Evolutionary conservation across 768 basidiomycete species (phyloP).

Genomic region (Thelephora aurantiotincta): DNA sequence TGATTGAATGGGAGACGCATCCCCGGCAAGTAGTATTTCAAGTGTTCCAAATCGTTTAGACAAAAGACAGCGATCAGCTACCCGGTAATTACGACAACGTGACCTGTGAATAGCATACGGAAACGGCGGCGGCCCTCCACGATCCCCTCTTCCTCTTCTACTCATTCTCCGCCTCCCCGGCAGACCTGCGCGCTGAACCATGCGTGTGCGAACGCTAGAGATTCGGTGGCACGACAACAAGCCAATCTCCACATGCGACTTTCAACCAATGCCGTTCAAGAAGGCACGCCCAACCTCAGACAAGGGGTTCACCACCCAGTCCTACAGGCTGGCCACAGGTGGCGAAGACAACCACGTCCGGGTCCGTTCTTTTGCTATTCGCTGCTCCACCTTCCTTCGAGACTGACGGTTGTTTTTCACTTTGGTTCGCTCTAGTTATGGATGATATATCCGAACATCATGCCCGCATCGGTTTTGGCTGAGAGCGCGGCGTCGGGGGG

Average conservation of each 20-base stretch:
- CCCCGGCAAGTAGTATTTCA: too few species aligned
- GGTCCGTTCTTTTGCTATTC: conserved; percentile 36
- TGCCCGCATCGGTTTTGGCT: conserved; percentile 39
- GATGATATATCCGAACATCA: conserved; percentile 89
- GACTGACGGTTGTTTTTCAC: not conserved
- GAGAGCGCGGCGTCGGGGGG: conserved; percentile 24
- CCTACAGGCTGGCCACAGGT: conserved; percentile 87
- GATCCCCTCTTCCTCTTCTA: not conserved
- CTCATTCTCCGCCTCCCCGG: not conserved
- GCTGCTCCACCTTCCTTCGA: not conserved
- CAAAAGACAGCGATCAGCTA: too few species aligned
- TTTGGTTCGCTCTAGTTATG: conserved; percentile 43
- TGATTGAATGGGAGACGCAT: too few species aligned
- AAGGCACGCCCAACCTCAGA: conserved; percentile 56
- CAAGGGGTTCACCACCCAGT: conserved; percentile 45
- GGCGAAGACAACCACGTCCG: conserved; percentile 96
- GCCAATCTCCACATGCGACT: conserved; percentile 94
- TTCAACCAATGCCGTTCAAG: conserved; percentile 76
- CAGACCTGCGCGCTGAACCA: conserved; percentile 17
- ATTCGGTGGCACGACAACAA: conserved; percentile 95
- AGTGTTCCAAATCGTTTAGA: too few species aligned
- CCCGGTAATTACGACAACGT: not conserved
- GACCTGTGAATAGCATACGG: not conserved
- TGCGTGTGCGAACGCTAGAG: conserved; percentile 85
- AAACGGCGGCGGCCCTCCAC: not conserved